phyloP scores from a whole-genome alignment of 2,329 filamentous ascomycete species.

The Biscogniauxia mediterranea region DNA sequence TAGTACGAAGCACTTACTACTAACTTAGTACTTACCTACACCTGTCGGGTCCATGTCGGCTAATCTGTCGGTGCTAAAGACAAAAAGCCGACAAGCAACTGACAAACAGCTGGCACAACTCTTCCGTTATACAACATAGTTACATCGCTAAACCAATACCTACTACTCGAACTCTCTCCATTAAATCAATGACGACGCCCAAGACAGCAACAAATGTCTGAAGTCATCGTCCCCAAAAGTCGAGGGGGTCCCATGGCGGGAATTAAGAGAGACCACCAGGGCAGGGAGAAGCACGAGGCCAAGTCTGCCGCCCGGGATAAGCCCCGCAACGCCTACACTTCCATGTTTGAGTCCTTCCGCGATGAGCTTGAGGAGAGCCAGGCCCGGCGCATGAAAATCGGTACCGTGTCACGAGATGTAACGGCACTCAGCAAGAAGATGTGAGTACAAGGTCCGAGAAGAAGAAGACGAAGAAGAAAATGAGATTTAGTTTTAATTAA shows the following conservation, averaged over 20 bases:
- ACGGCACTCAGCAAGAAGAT: constrained; percentile 97
- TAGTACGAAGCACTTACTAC: no score
- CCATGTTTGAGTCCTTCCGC: constrained; percentile 85
- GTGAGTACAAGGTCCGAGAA: constrained; percentile 46
- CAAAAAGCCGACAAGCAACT: not conserved
- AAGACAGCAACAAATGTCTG: constrained; percentile 15
- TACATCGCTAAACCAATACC: not conserved
- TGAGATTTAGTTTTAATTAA: no score
- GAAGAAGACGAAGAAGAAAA: no score
- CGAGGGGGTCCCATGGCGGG: constrained; percentile 37
- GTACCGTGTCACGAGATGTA: constrained; percentile 89
- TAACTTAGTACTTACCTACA: no score
- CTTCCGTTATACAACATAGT: not conserved
- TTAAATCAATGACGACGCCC: not conserved
- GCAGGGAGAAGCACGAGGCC: constrained; percentile 42
- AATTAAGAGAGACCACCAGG: constrained; percentile 54
- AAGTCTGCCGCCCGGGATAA: constrained; percentile 28
- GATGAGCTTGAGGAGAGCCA: constrained; percentile 91
- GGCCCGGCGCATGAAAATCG: constrained; percentile 83
- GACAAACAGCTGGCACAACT: not conserved
- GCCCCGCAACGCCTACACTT: constrained; percentile 51
- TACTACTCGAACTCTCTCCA: not conserved
- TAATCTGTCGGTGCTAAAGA: not conserved
- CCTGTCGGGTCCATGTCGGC: not conserved
- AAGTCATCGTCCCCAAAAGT: constrained; percentile 25